phyloP scores from a whole-genome alignment of 495 filamentous ascomycete species.

The Xylaria sp. region DNA sequence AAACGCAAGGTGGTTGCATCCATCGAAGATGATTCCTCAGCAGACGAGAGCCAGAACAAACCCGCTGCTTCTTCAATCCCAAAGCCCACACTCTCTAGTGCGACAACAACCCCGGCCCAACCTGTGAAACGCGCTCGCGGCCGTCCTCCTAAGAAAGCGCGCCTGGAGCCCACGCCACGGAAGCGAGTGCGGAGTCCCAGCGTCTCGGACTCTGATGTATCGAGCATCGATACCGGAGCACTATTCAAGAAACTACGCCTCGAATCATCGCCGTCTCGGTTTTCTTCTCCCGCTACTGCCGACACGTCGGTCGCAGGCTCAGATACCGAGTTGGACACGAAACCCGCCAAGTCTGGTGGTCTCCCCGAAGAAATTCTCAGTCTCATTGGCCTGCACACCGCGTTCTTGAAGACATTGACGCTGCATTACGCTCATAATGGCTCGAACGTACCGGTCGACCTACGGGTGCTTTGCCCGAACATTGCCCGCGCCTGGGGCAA shows the following conservation, averaged over 20 bases:
- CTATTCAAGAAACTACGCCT: constrained; percentile 51
- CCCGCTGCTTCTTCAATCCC: constrained; percentile 13
- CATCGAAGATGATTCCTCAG: constrained; percentile 36
- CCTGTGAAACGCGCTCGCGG: constrained; percentile 32
- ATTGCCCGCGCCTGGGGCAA: constrained; percentile 67
- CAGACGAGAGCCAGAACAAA: constrained; percentile 35
- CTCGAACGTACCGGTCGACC: constrained; percentile 62
- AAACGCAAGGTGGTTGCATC: constrained; percentile 38
- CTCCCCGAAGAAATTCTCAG: constrained; percentile 63
- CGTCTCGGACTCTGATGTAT: constrained; percentile 39
- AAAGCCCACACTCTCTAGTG: constrained; percentile 19
- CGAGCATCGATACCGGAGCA: constrained; percentile 36
- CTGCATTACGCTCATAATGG: constrained; percentile 72
- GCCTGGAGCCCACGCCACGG: constrained; percentile 24
- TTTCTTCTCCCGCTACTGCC: constrained; percentile 37
- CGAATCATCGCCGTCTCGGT: constrained; percentile 45
- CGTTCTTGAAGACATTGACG: constrained; percentile 64
- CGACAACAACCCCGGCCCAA: constrained; percentile 17
- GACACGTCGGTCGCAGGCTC: constrained; percentile 39
- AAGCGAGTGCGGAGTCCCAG: constrained; percentile 40
- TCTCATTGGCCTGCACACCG: constrained; percentile 61
- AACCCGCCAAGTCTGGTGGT: constrained; percentile 26
- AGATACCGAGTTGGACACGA: constrained; percentile 39
- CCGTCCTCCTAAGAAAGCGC: constrained; percentile 35
- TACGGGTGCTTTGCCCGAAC: constrained; percentile 60